Evolutionary conservation across 2,329 filamentous ascomycete species (phyloP).

Genomic region (Phialophora macrospora): DNA sequence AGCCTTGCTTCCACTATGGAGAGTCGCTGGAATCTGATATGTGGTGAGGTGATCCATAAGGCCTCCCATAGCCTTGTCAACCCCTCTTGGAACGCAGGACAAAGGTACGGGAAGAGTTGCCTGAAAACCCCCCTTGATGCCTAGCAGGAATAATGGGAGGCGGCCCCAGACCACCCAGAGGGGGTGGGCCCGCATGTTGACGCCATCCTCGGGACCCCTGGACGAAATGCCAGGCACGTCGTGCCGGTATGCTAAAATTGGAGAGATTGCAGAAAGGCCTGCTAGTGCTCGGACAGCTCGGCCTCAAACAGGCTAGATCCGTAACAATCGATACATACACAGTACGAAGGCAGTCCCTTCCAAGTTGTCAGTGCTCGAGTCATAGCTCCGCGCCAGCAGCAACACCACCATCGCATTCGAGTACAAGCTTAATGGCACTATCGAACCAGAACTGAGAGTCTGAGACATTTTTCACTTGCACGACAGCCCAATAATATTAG

Average conservation of each 20-base stretch:
- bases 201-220: neutral
- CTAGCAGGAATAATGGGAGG: neutral
- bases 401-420: neutral
- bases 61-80: conserved; percentile 7
- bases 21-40: neutral
- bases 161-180: neutral
- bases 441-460: conserved; percentile 1
- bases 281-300: conserved; percentile 20
- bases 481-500: conserved; percentile 2
- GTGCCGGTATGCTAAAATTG: conserved; percentile 12
- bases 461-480: conserved; percentile 1
- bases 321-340: conserved; percentile 1
- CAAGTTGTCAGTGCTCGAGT: neutral
- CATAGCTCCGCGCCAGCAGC: neutral
- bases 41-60: neutral
- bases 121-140: conserved; percentile 1
- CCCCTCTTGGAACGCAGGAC: neutral
- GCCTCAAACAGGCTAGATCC: neutral
- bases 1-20: neutral
- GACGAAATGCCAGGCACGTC: neutral
- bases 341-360: too few relatives aligned
- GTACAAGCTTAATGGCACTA: neutral
- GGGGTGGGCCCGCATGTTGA: neutral
- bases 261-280: conserved; percentile 5
- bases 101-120: neutral